A percentile compares a stretch with the other conserved stretches of the same genome.
These are phyloP conservation scores for Macrolepiota albuminosa DNA, from an alignment of 768 basidiomycete species.

Conservation along the genomic window DNA sequence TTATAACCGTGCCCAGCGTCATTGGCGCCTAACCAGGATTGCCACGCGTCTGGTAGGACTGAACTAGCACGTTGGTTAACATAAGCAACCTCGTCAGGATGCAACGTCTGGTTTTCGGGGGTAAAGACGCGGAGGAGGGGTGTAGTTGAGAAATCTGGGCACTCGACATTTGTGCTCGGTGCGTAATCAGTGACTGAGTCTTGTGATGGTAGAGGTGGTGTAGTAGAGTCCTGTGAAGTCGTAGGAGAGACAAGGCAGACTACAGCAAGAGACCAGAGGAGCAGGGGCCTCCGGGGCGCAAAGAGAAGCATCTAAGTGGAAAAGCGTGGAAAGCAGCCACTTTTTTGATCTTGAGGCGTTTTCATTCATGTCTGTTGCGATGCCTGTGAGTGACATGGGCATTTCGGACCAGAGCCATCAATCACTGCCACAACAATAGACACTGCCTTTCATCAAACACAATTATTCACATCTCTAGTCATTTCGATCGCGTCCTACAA, in stretches of 20 bases:
- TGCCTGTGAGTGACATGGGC: not conserved
- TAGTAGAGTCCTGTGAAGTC: conserved; percentile 10
- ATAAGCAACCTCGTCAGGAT: conserved; percentile 45
- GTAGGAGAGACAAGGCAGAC: conserved; percentile 10
- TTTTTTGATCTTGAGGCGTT: not conserved
- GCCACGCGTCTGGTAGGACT: conserved; percentile 47
- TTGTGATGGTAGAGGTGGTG: conserved; percentile 17
- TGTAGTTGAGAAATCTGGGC: conserved; percentile 43
- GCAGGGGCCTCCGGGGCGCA: not conserved
- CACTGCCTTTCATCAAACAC: not conserved
- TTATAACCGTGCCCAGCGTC: conserved; percentile 50
- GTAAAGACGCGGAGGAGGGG: conserved; percentile 49
- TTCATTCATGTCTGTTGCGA: conserved; percentile 1
- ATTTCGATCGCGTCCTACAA: not conserved
- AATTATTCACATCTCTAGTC: not conserved
- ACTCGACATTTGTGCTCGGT: conserved; percentile 41
- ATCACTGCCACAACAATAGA: not conserved
- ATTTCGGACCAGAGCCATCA: not conserved
- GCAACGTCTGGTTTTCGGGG: conserved; percentile 45
- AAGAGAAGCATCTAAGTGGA: not conserved
- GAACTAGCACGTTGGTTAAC: conserved; percentile 35
- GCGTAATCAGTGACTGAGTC: conserved; percentile 45
- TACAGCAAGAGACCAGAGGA: conserved; percentile 7
- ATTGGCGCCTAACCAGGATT: conserved; percentile 54
- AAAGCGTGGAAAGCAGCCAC: not conserved